Evolutionary conservation across 1,284 basidiomycete species (phyloP).

Genomic region (Austroboletus niveus): DNA sequence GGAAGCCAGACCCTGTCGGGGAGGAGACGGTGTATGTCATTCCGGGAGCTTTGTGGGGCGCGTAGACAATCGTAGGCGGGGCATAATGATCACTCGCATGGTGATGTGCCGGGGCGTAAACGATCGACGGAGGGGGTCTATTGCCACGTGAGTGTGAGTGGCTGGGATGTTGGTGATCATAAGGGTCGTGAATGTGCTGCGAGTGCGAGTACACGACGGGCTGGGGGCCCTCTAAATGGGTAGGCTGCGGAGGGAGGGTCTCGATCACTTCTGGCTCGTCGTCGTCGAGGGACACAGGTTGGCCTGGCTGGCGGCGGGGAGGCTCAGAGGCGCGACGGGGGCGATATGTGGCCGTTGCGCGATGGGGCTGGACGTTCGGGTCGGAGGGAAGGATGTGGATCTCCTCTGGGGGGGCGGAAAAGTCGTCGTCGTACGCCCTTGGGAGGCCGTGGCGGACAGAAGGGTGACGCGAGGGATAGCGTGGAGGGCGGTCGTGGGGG

Average conservation of each 20-base stretch:
- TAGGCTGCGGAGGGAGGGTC: slow-evolving; percentile 25
- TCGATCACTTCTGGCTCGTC: slow-evolving; percentile 24
- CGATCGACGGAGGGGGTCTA: slow-evolving; percentile 46
- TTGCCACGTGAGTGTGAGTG: slow-evolving; percentile 35
- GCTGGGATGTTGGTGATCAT: slow-evolving; percentile 36
- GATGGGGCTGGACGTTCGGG: slow-evolving; percentile 33
- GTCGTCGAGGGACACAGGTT: slow-evolving; percentile 17
- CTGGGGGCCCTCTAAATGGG: slow-evolving; percentile 19
- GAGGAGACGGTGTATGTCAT: slow-evolving; percentile 57
- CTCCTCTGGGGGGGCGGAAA: slow-evolving; percentile 44
- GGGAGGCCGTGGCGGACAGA: slow-evolving; percentile 18
- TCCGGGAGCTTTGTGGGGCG: slow-evolving; percentile 43
- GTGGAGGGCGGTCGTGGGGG: slow-evolving; percentile 31
- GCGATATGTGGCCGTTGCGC: slow-evolving; percentile 24
- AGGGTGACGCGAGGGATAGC: slow-evolving; percentile 18
- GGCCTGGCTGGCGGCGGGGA: slow-evolving; percentile 24
- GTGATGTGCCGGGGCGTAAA: slow-evolving; percentile 48
- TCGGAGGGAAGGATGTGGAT: slow-evolving; percentile 53
- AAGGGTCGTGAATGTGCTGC: slow-evolving; percentile 31
- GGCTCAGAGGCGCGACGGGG: slow-evolving; percentile 44
- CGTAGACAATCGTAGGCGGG: slow-evolving; percentile 48
- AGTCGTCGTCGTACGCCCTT: slow-evolving; percentile 17
- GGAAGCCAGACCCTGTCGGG: slow-evolving; percentile 39
- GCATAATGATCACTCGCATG: slow-evolving; percentile 45
- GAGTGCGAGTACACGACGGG: slow-evolving; percentile 35